These are phyloP conservation scores for Boletus rufocinnamomeus DNA, from an alignment of 768 basidiomycete species.

Conservation along the genomic window DNA sequence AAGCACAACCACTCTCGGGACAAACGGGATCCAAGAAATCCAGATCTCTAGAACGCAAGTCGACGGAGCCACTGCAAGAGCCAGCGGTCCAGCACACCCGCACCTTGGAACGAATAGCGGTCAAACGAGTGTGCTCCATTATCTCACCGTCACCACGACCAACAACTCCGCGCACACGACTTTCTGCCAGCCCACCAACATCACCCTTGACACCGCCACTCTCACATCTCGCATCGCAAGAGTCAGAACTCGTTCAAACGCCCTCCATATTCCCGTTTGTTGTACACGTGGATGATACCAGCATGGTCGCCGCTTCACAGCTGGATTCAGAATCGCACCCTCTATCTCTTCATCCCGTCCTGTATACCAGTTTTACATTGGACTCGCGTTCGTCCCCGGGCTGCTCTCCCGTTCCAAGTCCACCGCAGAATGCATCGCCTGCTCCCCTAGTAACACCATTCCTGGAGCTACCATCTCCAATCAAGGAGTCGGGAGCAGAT, in stretches of 20 bases:
- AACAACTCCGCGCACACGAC: conserved; percentile 9
- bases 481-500: conserved; percentile 8
- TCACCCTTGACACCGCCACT: conserved; percentile 34
- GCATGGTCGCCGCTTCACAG: conserved; percentile 39
- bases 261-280: conserved; percentile 40
- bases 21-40: conserved; percentile 24
- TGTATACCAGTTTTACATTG: conserved; percentile 42
- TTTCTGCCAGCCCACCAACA: conserved; percentile 24
- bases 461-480: conserved; percentile 11
- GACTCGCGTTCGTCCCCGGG: conserved; percentile 19
- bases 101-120: conserved; percentile 20
- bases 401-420: conserved; percentile 6
- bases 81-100: conserved; percentile 18
- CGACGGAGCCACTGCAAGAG: conserved; percentile 39
- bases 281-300: conserved; percentile 35
- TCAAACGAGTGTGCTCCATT: conserved; percentile 21
- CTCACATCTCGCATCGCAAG: conserved; percentile 41
- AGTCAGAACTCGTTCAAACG: conserved; percentile 49
- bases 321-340: conserved; percentile 37
- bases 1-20: conserved; percentile 11
- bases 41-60: conserved; percentile 32
- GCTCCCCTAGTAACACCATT: conserved; percentile 6
- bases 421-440: conserved; percentile 12
- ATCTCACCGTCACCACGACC: conserved; percentile 10
- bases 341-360: conserved; percentile 32